Percentiles rank a stretch among this genome's conserved stretches.
These are phyloP conservation scores for Macrophomina pseudophaseolina DNA, from an alignment of 2,329 filamentous ascomycete genomes.

Conservation along the genomic window DNA sequence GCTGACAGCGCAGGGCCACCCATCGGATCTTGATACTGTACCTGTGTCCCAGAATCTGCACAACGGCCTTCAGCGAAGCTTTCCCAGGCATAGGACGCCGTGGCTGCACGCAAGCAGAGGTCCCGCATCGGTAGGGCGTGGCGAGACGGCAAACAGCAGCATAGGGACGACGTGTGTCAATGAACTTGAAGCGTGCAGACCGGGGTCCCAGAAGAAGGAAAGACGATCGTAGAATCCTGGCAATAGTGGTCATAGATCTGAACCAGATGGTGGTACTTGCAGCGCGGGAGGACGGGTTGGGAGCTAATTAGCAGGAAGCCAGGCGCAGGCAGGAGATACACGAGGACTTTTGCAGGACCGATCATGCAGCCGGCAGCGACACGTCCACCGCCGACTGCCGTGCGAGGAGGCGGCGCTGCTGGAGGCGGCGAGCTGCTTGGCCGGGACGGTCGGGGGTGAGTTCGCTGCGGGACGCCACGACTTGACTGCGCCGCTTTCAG, in stretches of 20 bases:
- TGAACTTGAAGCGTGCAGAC: slow-evolving; percentile 23
- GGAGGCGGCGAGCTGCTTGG: neutral
- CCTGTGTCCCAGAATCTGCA: slow-evolving; percentile 25
- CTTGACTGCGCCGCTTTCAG: neutral
- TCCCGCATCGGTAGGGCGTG: slow-evolving; percentile 3
- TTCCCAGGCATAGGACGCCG: neutral
- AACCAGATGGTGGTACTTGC: slow-evolving; percentile 19
- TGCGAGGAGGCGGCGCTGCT: slow-evolving; percentile 13
- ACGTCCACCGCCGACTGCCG: slow-evolving; percentile 18
- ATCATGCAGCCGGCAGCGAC: slow-evolving; percentile 21
- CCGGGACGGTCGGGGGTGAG: neutral
- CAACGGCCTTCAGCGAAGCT: slow-evolving; percentile 19
- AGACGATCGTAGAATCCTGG: slow-evolving; percentile 22
- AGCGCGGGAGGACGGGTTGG: slow-evolving; percentile 20
- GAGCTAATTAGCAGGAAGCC: slow-evolving; percentile 17
- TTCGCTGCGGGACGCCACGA: slow-evolving; percentile 5
- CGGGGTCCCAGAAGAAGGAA: slow-evolving; percentile 16
- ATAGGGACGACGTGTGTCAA: slow-evolving; percentile 19
- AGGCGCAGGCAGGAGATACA: slow-evolving; percentile 22
- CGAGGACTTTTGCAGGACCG: slow-evolving; percentile 26
- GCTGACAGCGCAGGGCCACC: slow-evolving; percentile 7
- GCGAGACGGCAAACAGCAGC: slow-evolving; percentile 15
- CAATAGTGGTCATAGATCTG: slow-evolving; percentile 22
- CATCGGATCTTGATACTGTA: slow-evolving; percentile 26
- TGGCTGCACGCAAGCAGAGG: slow-evolving; percentile 15